phyloP scores from a whole-genome alignment of 1,284 basidiomycete genomes.

The Microbotryum saponariae region DNA sequence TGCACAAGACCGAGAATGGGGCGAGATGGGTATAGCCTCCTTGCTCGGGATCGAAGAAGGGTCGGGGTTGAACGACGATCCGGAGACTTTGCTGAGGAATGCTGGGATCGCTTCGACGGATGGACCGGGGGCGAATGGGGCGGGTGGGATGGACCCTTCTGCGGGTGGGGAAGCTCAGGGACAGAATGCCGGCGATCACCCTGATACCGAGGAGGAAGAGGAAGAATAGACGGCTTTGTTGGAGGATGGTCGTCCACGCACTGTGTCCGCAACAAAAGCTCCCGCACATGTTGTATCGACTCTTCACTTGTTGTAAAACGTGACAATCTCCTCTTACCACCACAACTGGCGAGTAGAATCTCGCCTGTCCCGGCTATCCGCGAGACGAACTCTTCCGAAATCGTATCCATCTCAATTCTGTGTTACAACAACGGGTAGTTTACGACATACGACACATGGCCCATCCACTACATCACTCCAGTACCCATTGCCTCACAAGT shows the following conservation, averaged over 20 bases:
- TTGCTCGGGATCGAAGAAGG: slow-evolving; percentile 7
- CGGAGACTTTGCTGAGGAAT: slow-evolving; percentile 1
- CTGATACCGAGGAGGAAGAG: slow-evolving; percentile 3
- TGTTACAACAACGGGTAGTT: too few relatives aligned
- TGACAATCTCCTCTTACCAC: too few relatives aligned
- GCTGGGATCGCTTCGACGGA: slow-evolving; percentile 12
- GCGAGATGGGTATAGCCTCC: slow-evolving; percentile 12
- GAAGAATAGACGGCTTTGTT: background rate
- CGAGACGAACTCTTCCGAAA: too few relatives aligned
- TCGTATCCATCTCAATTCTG: too few relatives aligned
- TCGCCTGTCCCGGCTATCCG: too few relatives aligned
- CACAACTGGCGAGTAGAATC: too few relatives aligned
- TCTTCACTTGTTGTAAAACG: too few relatives aligned
- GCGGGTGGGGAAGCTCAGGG: slow-evolving; percentile 22
- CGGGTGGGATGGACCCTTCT: background rate
- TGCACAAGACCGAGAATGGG: slow-evolving; percentile 18
- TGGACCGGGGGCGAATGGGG: background rate
- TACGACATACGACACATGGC: too few relatives aligned
- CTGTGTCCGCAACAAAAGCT: too few relatives aligned
- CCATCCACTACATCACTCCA: slow-evolving; percentile 43
- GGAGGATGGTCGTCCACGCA: too few relatives aligned
- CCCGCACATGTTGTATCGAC: too few relatives aligned
- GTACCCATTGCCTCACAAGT: slow-evolving; percentile 58
- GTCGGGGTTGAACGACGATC: too few relatives aligned
- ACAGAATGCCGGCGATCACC: slow-evolving; percentile 24